Percentiles rank a stretch among this genome's conserved stretches.
Conservation (phyloP, 805 yeast species). For the Ogataea nitratoaversa region DNA sequence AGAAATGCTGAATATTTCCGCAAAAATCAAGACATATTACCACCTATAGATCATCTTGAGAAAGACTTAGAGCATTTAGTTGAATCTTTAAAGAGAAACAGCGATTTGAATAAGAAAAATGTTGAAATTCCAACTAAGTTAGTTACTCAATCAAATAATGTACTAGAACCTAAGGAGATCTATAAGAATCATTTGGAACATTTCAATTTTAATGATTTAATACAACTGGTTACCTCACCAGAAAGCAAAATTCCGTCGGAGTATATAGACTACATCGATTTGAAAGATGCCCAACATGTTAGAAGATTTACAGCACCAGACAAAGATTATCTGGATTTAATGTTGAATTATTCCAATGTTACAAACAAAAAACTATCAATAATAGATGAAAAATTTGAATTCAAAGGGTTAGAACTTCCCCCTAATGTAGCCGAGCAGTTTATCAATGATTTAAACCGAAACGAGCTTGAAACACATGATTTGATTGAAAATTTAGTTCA, state of each 20-base stretch:
- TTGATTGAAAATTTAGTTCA: constrained; percentile 2
- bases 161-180: not conserved
- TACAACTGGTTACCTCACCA: not conserved
- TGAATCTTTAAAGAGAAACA: not conserved
- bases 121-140: not conserved
- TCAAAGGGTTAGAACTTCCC: constrained; percentile 4
- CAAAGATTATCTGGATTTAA: constrained; percentile 10
- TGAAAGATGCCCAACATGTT: constrained; percentile 13
- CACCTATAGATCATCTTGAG: too few relatives aligned
- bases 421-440: constrained; percentile 1
- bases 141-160: not conserved
- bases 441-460: too few relatives aligned
- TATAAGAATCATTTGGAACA: constrained; percentile 8
- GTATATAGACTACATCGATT: constrained; percentile 14
- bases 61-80: not conserved
- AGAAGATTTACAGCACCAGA: constrained; percentile 6
- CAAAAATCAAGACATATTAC: not conserved
- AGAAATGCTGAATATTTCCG: not conserved
- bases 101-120: not conserved
- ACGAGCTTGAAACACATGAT: too few relatives aligned
- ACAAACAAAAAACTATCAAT: not conserved
- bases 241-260: constrained; percentile 5
- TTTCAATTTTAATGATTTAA: constrained; percentile 4
- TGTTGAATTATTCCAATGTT: constrained; percentile 8
- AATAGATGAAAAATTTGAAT: not conserved